phyloP scores from a whole-genome alignment of 306 rosid genomes.

The Inga laurina region DNA sequence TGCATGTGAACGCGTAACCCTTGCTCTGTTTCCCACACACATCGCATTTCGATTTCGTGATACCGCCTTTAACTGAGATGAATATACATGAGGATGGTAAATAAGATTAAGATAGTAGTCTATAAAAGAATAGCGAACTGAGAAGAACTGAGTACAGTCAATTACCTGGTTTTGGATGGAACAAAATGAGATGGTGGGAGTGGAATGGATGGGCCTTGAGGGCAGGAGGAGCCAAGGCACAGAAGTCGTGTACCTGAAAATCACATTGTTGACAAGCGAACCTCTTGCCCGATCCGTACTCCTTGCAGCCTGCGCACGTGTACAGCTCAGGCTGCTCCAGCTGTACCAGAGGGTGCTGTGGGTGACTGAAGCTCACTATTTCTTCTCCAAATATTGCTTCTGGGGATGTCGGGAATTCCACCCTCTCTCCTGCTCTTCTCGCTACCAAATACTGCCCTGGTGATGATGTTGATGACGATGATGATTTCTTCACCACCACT shows the following conservation, averaged over 20 bases:
- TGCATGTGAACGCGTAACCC: slow-evolving; percentile 72
- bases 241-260: slow-evolving; percentile 82
- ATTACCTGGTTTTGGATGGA: slow-evolving; percentile 66
- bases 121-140: too few species aligned
- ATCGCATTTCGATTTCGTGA: slow-evolving; percentile 73
- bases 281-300: slow-evolving; percentile 79
- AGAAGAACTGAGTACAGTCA: too few species aligned
- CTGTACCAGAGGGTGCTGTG: slow-evolving; percentile 61
- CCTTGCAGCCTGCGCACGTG: slow-evolving; percentile 76
- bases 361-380: slow-evolving; percentile 68
- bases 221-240: slow-evolving; percentile 74
- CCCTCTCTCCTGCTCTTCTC: slow-evolving; percentile 21
- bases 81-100: background rate
- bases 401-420: slow-evolving; percentile 68
- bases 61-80: slow-evolving; percentile 59
- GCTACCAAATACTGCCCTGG: slow-evolving; percentile 9
- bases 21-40: slow-evolving; percentile 65
- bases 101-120: too few species aligned
- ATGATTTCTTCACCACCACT: background rate
- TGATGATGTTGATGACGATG: slow-evolving; percentile 27
- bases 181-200: slow-evolving; percentile 62
- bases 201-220: slow-evolving; percentile 81
- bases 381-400: slow-evolving; percentile 63
- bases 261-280: slow-evolving; percentile 70
- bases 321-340: slow-evolving; percentile 56